These are phyloP conservation scores for Phascolomyces articulosus DNA, from an alignment of 371 early-diverging fungal species.

Conservation along the genomic window DNA sequence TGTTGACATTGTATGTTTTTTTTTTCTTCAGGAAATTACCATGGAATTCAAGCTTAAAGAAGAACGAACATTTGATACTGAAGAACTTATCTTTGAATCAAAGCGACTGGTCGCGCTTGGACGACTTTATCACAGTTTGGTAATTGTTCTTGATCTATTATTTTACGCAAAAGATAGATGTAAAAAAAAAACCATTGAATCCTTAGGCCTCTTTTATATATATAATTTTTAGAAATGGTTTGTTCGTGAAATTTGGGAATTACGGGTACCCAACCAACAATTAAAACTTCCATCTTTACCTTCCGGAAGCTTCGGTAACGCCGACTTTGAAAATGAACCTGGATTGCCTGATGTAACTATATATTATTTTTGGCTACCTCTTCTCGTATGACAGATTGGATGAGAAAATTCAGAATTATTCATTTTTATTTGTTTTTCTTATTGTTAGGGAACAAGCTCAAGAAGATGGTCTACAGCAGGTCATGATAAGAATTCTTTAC, in stretches of 20 bases:
- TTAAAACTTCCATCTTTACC: constrained; percentile 3
- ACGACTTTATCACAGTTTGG: constrained; percentile 80
- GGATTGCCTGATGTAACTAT: constrained; percentile 2
- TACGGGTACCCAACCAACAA: constrained; percentile 38
- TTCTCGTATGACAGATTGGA: too few species aligned
- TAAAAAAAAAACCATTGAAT: too few species aligned
- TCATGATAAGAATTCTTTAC: constrained; percentile 5
- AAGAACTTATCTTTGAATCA: constrained; percentile 85
- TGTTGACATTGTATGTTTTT: too few species aligned
- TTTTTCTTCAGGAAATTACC: constrained; percentile 64
- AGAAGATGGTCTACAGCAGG: constrained; percentile 18
- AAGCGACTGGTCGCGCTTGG: constrained; percentile 78
- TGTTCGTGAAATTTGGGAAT: constrained; percentile 68
- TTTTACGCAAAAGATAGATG: too few species aligned
- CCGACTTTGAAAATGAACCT: constrained; percentile 6
- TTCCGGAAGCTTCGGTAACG: background rate
- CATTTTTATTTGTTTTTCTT: background rate
- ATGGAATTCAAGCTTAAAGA: constrained; percentile 81
- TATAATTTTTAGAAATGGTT: constrained; percentile 70
- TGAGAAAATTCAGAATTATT: too few species aligned
- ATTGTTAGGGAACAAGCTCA: constrained; percentile 8
- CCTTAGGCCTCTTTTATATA: constrained; percentile 24
- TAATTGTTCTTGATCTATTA: constrained; percentile 28
- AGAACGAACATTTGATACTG: constrained; percentile 74
- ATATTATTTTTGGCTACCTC: too few species aligned